Evolutionary conservation across 2,329 filamentous ascomycete genomes (phyloP), one percentile per base, ranked within the genome.

Genomic region (Claviceps lovelessii): DNA sequence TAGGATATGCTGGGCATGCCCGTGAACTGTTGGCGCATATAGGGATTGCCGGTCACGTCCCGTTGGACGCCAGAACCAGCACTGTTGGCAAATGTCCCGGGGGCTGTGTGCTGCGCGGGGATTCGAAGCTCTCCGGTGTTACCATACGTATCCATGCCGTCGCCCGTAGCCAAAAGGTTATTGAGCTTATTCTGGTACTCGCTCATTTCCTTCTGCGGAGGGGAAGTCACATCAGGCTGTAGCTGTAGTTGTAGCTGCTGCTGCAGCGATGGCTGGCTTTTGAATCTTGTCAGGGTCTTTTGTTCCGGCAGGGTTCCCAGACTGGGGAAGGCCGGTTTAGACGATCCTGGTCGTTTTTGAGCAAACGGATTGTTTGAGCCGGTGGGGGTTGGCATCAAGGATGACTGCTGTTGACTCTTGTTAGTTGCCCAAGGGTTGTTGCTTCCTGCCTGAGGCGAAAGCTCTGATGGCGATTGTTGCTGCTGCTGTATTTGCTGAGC

Each of bases 311-410:
- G 75, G 4, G 84, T 82, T 61, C 82, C 81, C 52, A 97, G 78
- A 2, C 84, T 83, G 13, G 88, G 84, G 57, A 86, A 81, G 48
- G 77, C 77, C 57, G 73, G 80, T 59, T 74, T 64, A 8, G 68
- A 65, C 11, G 68, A 77, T 66, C 73, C 83, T 65, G 73, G 81
- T 64, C 75, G 84, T 72, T 86, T 82, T n/a, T 84, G 79, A 13
- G 93, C 91, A 65, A 98, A 98, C 2, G 93, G 93, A 67, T 98
- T 98, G 75, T 98, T 98, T 17, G 93, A 97, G 50, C 93, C 93
- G 3, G 93, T 98, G 4, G 88, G 85, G 66, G 89, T 86, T 5
- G 90, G 86, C 66, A 86, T 84, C 59, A 96, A 72, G 2, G 84
- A 71, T 52, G 82, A 74, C 48, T 72, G 68, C 57, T 80, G 75